Evolutionary conservation across 495 filamentous ascomycete species (phyloP).

Genomic region (Friedmanniomyces endolithicus): DNA sequence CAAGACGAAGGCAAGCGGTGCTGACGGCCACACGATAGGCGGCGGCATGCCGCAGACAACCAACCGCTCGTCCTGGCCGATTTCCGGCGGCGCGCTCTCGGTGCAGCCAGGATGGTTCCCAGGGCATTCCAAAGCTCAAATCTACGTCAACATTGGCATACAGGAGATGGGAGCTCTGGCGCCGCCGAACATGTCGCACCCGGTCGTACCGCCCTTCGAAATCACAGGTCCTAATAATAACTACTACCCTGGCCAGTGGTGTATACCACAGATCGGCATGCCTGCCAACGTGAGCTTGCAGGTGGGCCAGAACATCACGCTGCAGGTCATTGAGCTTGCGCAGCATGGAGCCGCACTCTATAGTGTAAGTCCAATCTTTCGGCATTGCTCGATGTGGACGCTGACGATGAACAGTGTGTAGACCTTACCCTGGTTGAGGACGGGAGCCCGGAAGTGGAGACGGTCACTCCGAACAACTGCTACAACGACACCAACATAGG

Average conservation of each 20-base stretch:
- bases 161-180: constrained; percentile 42
- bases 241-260: constrained; percentile 76
- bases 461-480: constrained; percentile 70
- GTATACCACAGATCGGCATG: constrained; percentile 80
- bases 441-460: constrained; percentile 43
- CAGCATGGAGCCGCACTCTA: constrained; percentile 82
- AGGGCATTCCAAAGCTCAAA: constrained; percentile 69
- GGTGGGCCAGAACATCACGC: constrained; percentile 79
- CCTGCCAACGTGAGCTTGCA: constrained; percentile 60
- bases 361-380: constrained; percentile 51
- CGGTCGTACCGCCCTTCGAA: constrained; percentile 73
- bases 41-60: constrained; percentile 66
- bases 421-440: constrained; percentile 75
- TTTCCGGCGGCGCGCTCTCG: constrained; percentile 70
- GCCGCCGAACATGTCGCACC: constrained; percentile 79
- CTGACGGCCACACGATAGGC: constrained; percentile 33
- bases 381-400: constrained; percentile 1
- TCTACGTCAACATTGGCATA: constrained; percentile 91
- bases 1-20: background rate
- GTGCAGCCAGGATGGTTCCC: constrained; percentile 93
- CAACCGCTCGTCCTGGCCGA: constrained; percentile 88
- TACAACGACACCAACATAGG: constrained; percentile 65
- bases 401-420: constrained; percentile 56
- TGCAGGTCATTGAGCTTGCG: constrained; percentile 83
- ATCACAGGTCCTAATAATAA: constrained; percentile 71